These are phyloP conservation scores for Backusella psychrophila DNA, from an alignment of 192 early-diverging fungal genomes.

Conservation along the genomic window DNA sequence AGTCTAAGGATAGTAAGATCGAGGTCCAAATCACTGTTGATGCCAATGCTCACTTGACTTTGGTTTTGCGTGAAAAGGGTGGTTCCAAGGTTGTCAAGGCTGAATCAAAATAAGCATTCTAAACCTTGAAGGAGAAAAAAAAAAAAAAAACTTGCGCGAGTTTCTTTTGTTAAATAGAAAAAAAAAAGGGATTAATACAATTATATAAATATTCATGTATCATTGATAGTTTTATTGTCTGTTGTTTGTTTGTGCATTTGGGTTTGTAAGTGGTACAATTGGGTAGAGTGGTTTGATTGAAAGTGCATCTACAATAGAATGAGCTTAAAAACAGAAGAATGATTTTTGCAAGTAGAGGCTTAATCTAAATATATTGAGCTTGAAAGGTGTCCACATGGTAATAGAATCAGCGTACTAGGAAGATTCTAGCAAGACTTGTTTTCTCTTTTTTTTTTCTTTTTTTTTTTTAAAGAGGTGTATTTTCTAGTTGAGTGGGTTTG, in stretches of 20 bases:
- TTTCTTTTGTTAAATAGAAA: slow-evolving; percentile 4
- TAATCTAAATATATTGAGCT: too few species aligned
- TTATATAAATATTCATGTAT: neutral
- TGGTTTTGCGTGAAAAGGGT: slow-evolving; percentile 52
- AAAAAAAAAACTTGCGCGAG: neutral
- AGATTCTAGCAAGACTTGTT: too few species aligned
- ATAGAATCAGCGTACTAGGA: too few species aligned
- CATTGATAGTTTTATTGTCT: neutral
- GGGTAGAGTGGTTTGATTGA: too few species aligned
- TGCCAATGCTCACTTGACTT: slow-evolving; percentile 42
- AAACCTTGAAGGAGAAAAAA: neutral
- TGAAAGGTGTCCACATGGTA: too few species aligned
- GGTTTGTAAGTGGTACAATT: neutral
- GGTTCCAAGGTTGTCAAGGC: slow-evolving; percentile 46
- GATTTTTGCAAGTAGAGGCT: too few species aligned
- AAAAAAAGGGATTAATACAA: neutral
- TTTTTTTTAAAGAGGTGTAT: too few species aligned
- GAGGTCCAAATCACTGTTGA: slow-evolving; percentile 53
- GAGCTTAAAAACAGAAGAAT: too few species aligned
- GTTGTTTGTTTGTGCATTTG: neutral
- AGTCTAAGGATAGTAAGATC: slow-evolving; percentile 45
- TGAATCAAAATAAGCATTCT: slow-evolving; percentile 16
- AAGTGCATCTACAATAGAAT: too few species aligned
- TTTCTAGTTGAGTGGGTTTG: too few species aligned
- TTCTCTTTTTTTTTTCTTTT: too few species aligned